These are phyloP conservation scores for Ustilago sp. DNA, from an alignment of 1,284 basidiomycete species.

Conservation along the genomic window DNA sequence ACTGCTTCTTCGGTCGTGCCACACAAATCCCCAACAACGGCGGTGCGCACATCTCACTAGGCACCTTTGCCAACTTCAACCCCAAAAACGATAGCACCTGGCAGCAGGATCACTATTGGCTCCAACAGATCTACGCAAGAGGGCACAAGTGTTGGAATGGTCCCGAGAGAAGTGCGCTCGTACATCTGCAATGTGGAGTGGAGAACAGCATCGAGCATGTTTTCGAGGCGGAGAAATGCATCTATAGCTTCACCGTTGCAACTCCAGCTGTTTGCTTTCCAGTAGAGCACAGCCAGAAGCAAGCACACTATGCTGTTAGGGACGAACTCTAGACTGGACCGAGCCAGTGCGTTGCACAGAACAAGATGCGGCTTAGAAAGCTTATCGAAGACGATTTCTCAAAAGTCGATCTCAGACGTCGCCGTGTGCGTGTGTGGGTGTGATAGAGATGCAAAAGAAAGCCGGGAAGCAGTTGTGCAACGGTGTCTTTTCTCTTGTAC, in stretches of 20 bases:
- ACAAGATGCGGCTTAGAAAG: background rate
- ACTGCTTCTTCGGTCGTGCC: conserved; percentile 91
- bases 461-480: too few relatives aligned
- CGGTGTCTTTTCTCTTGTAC: background rate
- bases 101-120: conserved; percentile 79
- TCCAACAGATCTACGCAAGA: conserved; percentile 81
- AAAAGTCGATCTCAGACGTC: too few relatives aligned
- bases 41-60: conserved; percentile 82
- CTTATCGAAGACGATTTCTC: background rate
- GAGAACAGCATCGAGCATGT: conserved; percentile 86
- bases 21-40: conserved; percentile 89
- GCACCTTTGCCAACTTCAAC: conserved; percentile 73
- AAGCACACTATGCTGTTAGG: conserved; percentile 8
- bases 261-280: conserved; percentile 85
- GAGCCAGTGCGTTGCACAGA: background rate
- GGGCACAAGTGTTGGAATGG: conserved; percentile 96
- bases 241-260: conserved; percentile 88
- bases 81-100: conserved; percentile 78
- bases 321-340: conserved; percentile 21
- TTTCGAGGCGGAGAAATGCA: conserved; percentile 91
- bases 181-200: conserved; percentile 84
- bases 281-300: background rate
- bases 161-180: conserved; percentile 83
- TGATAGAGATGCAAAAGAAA: background rate
- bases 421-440: too few relatives aligned